Conservation (phyloP, 129 eudicot genomes). For the Centaurea solstitialis region DNA sequence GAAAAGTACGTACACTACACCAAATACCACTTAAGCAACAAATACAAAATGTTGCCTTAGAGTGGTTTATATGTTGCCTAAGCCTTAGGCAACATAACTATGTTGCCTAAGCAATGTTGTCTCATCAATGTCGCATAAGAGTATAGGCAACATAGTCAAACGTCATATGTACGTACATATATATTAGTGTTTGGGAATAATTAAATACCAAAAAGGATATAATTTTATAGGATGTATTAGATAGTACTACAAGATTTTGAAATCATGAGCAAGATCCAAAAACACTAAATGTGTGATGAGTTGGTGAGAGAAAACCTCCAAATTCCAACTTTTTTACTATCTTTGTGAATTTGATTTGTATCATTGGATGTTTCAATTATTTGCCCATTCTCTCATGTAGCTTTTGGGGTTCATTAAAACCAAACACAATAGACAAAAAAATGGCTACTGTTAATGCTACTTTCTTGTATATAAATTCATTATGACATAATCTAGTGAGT, state of each 20-base stretch:
- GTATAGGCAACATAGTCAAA: no score
- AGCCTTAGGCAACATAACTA: no score
- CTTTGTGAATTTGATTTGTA: conserved; percentile 25
- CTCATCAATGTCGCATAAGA: no score
- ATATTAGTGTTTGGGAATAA: neutral
- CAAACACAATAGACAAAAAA: conserved; percentile 36
- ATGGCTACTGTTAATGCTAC: conserved; percentile 19
- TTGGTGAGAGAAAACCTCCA: conserved; percentile 41
- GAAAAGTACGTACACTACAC: neutral
- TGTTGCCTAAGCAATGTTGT: no score
- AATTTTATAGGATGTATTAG: conserved; percentile 5
- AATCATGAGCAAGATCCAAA: conserved; percentile 17
- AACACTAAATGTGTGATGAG: conserved; percentile 6
- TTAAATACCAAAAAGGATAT: neutral
- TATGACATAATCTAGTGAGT: conserved; percentile 16
- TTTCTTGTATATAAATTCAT: neutral
- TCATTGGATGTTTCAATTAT: conserved; percentile 28
- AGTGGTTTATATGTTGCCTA: no score
- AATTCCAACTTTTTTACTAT: conserved; percentile 38
- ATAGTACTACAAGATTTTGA: conserved; percentile 11
- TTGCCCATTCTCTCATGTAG: conserved; percentile 11
- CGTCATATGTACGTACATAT: neutral
- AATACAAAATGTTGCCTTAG: no score
- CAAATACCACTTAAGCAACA: no score
- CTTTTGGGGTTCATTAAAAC: conserved; percentile 20